Base-by-base conservation (phyloP, 306 rosid genomes). In the Alnus glutinosa region DNA sequence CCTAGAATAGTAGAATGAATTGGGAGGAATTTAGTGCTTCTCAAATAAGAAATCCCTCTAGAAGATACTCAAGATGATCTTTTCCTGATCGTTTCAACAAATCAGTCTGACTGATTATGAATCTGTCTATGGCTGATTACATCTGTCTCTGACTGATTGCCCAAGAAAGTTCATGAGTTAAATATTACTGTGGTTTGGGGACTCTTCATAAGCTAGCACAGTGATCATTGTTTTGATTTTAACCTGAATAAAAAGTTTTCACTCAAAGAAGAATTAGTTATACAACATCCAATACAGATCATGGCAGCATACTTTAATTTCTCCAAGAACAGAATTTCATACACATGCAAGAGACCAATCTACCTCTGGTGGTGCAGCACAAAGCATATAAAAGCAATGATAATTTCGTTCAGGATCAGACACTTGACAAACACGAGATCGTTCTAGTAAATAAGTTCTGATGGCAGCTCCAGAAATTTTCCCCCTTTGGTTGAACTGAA, bases 381-480 rank as follows among this genome's bases (percentile, higher is more conserved):
- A 94, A 78, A 94, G 94, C 98, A 94, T 94, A 81, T 94, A 94
- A 88, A 94, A 94, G 86, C 98, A 94, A 92, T 94, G 98, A 85
- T 94, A 94, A 80, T 94, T 94, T 84, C 98, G 85, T 90, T 94
- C 98, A 9, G 98, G 98, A 83, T 94, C 97, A 79, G 98, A 94
- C 58, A 94, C 90, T 92, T 94, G 98, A 89, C 98, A 94, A 75
- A 94, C 98, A 57, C 98, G 97, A 4, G 98, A 94, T 66, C 91
- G 78, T 84, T 94, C 98, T 80, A 94, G 80, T 78, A 94, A 90
- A 88, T 94, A 94, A 62, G 97, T 94, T 88, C 94, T 92, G 80
- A 94, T 94, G 37, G 98, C 98, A 87, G 98, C 98, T 85, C 98
- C 98, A 52, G 98, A 94, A 79, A 94, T 94, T 92, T 96, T 94